Evolutionary conservation across 192 early-diverging fungal genomes (phyloP), one percentile per base, ranked within the genome.

Genomic region (Coemansia sp.): DNA sequence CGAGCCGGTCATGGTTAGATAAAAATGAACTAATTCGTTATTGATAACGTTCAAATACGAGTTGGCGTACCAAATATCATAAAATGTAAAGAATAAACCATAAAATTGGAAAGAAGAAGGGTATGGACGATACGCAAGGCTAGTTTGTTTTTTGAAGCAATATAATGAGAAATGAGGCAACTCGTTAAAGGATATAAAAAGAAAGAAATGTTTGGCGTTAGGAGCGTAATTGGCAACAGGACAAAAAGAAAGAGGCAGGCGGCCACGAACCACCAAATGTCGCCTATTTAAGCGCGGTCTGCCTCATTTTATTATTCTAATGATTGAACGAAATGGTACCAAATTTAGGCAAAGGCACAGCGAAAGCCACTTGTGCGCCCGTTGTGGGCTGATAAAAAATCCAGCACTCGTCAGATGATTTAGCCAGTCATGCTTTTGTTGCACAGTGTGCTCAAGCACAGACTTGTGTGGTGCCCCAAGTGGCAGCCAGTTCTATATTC

Each of bases 11-110:
- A 55, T 55, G 8, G 53, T 14, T 25, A n/a, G 41, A n/a, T 27
- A 35, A 35, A 6, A 7, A 35, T 21, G 32, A 8, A 35, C 32
- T 35, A 35, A 35, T 35, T 35, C 32, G 32, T 35, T 35, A 35
- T 35, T 35, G 32, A 35, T 35, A 35, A 35, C 32, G 6, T 5
- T 0, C 6, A 35, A 35, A 35, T 35, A 7, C 32, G 32, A 35
- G 35, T 43, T 43, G 38, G 22, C 23, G 57, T 59, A 21, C 17
- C 22, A 35, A 65, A n/a, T 25, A 45, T 14, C 2, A 58, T 47
- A 35, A 17, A 43, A 45, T 21, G 47, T 35, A 37, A 25, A 38
- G 32, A 38, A 37, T 12, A 11, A 29, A 37, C 57, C 37, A 41
- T 59, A 43, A 41, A 59, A 17, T 35, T 35, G 32, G 41, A n/a